These are phyloP conservation scores for Ilyonectria mors-panacis DNA, from an alignment of 2,329 filamentous ascomycete genomes.

Conservation along the genomic window DNA sequence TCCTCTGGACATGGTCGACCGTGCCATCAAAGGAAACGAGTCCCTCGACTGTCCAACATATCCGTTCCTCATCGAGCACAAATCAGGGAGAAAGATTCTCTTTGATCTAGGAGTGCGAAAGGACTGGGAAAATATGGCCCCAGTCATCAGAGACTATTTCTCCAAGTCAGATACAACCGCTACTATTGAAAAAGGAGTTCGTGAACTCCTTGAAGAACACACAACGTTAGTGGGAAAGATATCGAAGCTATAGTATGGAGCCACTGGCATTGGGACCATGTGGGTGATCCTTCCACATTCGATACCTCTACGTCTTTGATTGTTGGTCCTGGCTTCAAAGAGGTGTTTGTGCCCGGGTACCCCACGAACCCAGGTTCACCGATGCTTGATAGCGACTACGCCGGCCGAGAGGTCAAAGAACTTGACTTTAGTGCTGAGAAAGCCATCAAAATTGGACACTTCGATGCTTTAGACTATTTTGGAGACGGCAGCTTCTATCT, in stretches of 20 bases:
- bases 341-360: conserved; percentile 32
- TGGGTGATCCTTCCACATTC: conserved; percentile 46
- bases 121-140: no score
- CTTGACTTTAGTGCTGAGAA: conserved; percentile 32
- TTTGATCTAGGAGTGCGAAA: no score
- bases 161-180: no score
- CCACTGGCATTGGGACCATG: conserved; percentile 50
- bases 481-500: conserved; percentile 41
- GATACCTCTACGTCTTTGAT: conserved; percentile 42
- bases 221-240: no score
- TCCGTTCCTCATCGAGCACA: no score
- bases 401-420: conserved; percentile 32
- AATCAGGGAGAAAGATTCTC: no score
- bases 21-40: no score
- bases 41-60: no score
- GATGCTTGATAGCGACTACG: conserved; percentile 36
- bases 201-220: no score
- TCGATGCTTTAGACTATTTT: conserved; percentile 56
- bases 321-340: conserved; percentile 43
- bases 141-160: no score
- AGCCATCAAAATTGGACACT: conserved; percentile 50
- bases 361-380: conserved; percentile 24
- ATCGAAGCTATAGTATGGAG: conserved; percentile 49
- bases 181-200: no score
- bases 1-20: no score